A percentile compares a stretch with the other conserved stretches of the same genome.
phyloP scores from a whole-genome alignment of 1,139 yeast genomes.

The Scheffersomyces segobiensis region DNA sequence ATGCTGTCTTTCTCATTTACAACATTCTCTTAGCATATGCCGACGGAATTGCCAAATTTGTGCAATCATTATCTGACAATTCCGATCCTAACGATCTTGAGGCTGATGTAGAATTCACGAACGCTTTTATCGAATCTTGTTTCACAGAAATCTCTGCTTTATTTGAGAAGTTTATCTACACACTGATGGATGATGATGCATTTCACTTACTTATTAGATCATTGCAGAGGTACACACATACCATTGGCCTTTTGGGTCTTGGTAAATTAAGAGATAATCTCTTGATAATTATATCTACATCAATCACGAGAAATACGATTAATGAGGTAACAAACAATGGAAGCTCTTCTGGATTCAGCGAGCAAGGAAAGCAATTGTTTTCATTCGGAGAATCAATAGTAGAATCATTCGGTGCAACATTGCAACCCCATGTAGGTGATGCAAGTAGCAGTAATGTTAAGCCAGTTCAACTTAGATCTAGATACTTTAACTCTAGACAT shows the following conservation, averaged over 20 bases:
- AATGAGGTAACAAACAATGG: slow-evolving; percentile 12
- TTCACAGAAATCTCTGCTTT: slow-evolving; percentile 50
- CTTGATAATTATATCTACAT: slow-evolving; percentile 55
- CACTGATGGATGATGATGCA: slow-evolving; percentile 66
- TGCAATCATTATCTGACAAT: slow-evolving; percentile 39
- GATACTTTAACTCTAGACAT: slow-evolving; percentile 61
- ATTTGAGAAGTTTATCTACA: slow-evolving; percentile 56
- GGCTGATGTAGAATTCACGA: slow-evolving; percentile 37
- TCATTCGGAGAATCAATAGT: slow-evolving; percentile 64
- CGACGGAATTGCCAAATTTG: slow-evolving; percentile 67
- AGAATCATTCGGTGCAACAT: slow-evolving; percentile 51
- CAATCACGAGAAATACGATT: slow-evolving; percentile 46
- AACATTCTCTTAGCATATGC: slow-evolving; percentile 55
- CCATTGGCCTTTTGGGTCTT: slow-evolving; percentile 73
- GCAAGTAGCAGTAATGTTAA: neutral
- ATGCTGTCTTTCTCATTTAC: slow-evolving; percentile 60
- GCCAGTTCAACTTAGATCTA: slow-evolving; percentile 18
- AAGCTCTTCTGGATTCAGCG: slow-evolving; percentile 15
- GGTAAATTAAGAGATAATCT: slow-evolving; percentile 59
- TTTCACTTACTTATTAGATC: slow-evolving; percentile 67
- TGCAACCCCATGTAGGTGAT: slow-evolving; percentile 4
- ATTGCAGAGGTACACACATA: slow-evolving; percentile 77
- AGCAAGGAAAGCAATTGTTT: slow-evolving; percentile 35
- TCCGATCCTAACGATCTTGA: slow-evolving; percentile 29
- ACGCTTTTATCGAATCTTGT: slow-evolving; percentile 40